Evolutionary conservation across 2,329 filamentous ascomycete genomes (phyloP).

Genomic region (Myriosclerotinia curreyana): DNA sequence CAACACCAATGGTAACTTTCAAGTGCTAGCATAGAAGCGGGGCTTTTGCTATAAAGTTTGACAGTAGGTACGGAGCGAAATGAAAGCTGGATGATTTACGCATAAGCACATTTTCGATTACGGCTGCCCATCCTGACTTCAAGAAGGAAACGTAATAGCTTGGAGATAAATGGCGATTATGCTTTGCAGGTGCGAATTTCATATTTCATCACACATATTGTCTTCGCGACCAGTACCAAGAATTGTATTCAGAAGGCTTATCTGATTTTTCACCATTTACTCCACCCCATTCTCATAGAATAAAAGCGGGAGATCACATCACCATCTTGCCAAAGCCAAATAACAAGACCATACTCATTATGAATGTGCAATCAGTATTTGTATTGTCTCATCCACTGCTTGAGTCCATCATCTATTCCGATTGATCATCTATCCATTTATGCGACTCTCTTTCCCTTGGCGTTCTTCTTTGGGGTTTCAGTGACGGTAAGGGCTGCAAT

Average conservation of each 20-base stretch:
- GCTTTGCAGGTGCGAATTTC: neutral
- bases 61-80: too few species aligned
- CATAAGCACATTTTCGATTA: neutral
- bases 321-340: slow-evolving; percentile 13
- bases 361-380: slow-evolving; percentile 17
- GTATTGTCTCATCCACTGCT: slow-evolving; percentile 22
- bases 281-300: slow-evolving; percentile 2
- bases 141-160: neutral
- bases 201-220: neutral
- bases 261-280: slow-evolving; percentile 11
- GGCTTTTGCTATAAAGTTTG: too few species aligned
- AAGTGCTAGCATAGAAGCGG: too few species aligned
- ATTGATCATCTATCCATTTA: slow-evolving; percentile 23
- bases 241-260: slow-evolving; percentile 8
- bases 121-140: neutral
- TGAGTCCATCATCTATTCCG: slow-evolving; percentile 13
- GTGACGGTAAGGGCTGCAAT: slow-evolving; percentile 54
- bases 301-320: slow-evolving; percentile 16
- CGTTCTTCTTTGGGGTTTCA: slow-evolving; percentile 62
- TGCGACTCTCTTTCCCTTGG: slow-evolving; percentile 41
- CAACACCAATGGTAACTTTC: too few species aligned
- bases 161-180: too few species aligned
- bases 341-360: slow-evolving; percentile 8
- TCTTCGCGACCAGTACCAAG: neutral
- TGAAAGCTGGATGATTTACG: too few species aligned